These are phyloP conservation scores for Cordyceps cateniannulata DNA, from an alignment of 2,329 filamentous ascomycete genomes.

Conservation along the genomic window DNA sequence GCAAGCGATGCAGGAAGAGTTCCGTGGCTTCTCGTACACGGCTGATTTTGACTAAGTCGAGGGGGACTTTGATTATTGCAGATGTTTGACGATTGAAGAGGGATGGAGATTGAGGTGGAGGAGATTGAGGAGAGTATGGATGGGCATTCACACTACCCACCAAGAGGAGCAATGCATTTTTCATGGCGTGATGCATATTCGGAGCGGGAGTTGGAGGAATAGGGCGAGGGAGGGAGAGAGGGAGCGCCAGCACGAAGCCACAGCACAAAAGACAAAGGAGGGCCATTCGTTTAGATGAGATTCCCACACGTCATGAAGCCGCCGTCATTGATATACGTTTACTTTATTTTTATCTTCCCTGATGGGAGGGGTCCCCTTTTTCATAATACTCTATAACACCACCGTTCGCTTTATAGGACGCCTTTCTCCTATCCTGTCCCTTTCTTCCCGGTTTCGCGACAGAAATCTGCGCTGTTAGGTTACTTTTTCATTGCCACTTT, in stretches of 20 bases:
- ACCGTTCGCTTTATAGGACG: no score
- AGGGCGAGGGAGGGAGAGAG: not conserved
- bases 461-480: no score
- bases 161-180: not conserved
- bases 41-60: constrained; percentile 69
- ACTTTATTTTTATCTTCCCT: not conserved
- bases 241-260: not conserved
- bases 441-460: no score
- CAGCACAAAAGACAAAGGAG: not conserved
- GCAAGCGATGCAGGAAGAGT: constrained; percentile 99
- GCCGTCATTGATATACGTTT: not conserved
- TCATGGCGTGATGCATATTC: not conserved
- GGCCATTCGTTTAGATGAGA: constrained; percentile 3
- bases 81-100: constrained; percentile 1
- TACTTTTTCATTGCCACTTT: no score
- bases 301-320: not conserved
- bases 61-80: constrained; percentile 12
- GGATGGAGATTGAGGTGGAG: constrained; percentile 1
- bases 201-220: constrained; percentile 1
- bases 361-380: no score
- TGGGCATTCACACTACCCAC: not conserved
- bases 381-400: no score
- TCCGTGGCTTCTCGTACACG: constrained; percentile 97
- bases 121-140: not conserved
- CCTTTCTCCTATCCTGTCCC: no score